phyloP scores from a whole-genome alignment of 2,329 filamentous ascomycete genomes.

The Phoma sp. region DNA sequence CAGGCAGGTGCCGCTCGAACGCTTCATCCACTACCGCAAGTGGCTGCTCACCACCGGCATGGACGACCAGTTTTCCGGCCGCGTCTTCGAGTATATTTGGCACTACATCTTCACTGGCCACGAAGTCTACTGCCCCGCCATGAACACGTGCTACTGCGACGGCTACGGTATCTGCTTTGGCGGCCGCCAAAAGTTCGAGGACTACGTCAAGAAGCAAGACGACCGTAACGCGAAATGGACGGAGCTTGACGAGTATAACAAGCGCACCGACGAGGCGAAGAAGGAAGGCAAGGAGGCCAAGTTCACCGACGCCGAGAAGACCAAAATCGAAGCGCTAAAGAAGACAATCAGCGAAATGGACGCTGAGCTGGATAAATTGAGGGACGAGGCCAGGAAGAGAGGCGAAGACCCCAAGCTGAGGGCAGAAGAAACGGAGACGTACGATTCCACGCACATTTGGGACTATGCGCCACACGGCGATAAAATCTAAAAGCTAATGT shows the following conservation, averaged over 20 bases:
- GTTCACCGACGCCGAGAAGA: slow-evolving; percentile 31
- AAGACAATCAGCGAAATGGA: slow-evolving; percentile 34
- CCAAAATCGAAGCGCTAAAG: slow-evolving; percentile 31
- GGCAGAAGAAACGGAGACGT: slow-evolving; percentile 45
- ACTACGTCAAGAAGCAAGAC: slow-evolving; percentile 58
- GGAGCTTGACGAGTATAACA: slow-evolving; percentile 51
- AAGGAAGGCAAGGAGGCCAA: slow-evolving; percentile 34
- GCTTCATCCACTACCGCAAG: slow-evolving; percentile 61
- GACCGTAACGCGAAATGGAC: slow-evolving; percentile 51
- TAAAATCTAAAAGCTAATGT: slow-evolving; percentile 12
- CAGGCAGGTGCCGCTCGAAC: slow-evolving; percentile 57
- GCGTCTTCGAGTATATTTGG: slow-evolving; percentile 52
- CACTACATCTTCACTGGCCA: slow-evolving; percentile 52
- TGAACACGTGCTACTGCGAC: slow-evolving; percentile 65
- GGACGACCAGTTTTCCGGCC: slow-evolving; percentile 49
- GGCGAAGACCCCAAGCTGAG: slow-evolving; percentile 42
- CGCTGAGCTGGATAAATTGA: slow-evolving; percentile 34
- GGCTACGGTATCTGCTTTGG: slow-evolving; percentile 70
- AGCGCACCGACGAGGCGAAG: slow-evolving; percentile 46
- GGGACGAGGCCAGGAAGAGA: slow-evolving; percentile 43
- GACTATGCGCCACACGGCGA: slow-evolving; percentile 42
- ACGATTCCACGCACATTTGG: slow-evolving; percentile 45
- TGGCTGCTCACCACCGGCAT: slow-evolving; percentile 56
- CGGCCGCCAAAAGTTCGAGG: slow-evolving; percentile 56
- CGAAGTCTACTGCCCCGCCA: slow-evolving; percentile 49